phyloP scores from a whole-genome alignment of 306 rosid genomes.

The Abrus pulchellus region DNA sequence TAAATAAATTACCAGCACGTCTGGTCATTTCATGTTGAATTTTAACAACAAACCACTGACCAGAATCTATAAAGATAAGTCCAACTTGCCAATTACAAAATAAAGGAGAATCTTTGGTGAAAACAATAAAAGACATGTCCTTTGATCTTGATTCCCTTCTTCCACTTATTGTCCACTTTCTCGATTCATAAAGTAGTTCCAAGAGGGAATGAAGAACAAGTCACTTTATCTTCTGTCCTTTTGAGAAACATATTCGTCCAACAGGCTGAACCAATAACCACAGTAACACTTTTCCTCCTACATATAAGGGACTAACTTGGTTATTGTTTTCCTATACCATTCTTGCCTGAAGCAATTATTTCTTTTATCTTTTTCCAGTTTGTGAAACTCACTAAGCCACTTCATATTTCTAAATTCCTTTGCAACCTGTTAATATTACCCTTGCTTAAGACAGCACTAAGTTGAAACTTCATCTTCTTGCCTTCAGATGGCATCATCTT shows the following conservation, averaged over 20 bases:
- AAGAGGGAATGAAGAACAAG: conserved; percentile 55
- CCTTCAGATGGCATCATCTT: conserved; percentile 69
- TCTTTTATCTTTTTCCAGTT: background rate
- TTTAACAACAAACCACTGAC: conserved; percentile 43
- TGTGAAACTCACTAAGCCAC: conserved; percentile 25
- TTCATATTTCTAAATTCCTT: conserved; percentile 23
- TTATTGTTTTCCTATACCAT: conserved; percentile 57
- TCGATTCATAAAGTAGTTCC: conserved; percentile 54
- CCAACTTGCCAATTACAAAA: conserved; percentile 54
- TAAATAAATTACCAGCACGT: conserved; percentile 15
- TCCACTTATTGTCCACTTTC: conserved; percentile 57
- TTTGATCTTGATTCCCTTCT: conserved; percentile 61
- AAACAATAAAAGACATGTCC: conserved; percentile 49
- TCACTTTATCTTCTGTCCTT: conserved; percentile 64
- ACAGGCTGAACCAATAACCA: conserved; percentile 53
- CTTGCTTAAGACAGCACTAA: conserved; percentile 5
- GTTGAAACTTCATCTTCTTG: conserved; percentile 9
- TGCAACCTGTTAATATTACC: background rate
- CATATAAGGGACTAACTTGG: conserved; percentile 65
- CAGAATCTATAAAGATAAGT: conserved; percentile 43
- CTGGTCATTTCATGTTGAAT: conserved; percentile 37
- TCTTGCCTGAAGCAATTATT: conserved; percentile 40
- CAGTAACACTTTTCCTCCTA: conserved; percentile 57
- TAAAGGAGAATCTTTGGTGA: conserved; percentile 54
- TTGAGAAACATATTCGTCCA: conserved; percentile 66